Percentiles rank a stretch among this genome's conserved stretches.
phyloP scores from a whole-genome alignment of 2,329 filamentous ascomycete genomes.

The Cladosporium oxysporum region DNA sequence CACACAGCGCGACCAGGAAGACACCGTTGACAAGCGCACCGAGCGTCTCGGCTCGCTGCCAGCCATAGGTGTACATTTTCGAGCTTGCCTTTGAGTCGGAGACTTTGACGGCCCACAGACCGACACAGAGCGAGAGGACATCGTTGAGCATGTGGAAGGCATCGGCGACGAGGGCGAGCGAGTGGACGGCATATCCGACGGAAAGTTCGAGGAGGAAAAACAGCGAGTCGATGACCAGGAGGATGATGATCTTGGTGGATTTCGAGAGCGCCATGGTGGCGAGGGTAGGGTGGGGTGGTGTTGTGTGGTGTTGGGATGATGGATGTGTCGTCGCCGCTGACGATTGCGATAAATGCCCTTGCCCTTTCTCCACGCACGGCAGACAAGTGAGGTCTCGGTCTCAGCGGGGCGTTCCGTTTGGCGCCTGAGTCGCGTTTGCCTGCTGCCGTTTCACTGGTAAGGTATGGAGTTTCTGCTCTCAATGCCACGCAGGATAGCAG shows the following conservation, averaged over 20 bases:
- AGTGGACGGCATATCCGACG: conserved; percentile 83
- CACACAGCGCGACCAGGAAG: conserved; percentile 92
- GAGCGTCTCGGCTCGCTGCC: conserved; percentile 94
- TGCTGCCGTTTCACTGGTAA: not conserved
- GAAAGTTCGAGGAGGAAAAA: conserved; percentile 92
- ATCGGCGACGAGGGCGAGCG: conserved; percentile 90
- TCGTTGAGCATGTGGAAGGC: conserved; percentile 99
- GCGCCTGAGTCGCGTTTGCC: not conserved
- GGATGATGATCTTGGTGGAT: conserved; percentile 84
- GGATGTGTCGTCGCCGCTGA: conserved; percentile 11
- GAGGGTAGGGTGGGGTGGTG: not conserved
- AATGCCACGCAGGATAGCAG: not conserved
- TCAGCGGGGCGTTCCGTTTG: not conserved
- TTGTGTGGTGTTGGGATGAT: not conserved
- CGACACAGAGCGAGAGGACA: conserved; percentile 89
- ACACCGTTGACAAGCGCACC: conserved; percentile 97
- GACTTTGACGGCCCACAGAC: conserved; percentile 91
- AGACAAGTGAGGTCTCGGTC: not conserved
- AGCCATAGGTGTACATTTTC: conserved; percentile 94
- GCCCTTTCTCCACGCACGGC: not conserved
- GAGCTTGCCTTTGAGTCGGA: conserved; percentile 77
- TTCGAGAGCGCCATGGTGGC: conserved; percentile 82
- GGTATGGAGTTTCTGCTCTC: not conserved
- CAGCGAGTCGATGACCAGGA: conserved; percentile 82
- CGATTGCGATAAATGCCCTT: conserved; percentile 3